These are phyloP conservation scores for Neurospora tetrasperma DNA, from an alignment of 495 filamentous ascomycete species.

Conservation along the genomic window DNA sequence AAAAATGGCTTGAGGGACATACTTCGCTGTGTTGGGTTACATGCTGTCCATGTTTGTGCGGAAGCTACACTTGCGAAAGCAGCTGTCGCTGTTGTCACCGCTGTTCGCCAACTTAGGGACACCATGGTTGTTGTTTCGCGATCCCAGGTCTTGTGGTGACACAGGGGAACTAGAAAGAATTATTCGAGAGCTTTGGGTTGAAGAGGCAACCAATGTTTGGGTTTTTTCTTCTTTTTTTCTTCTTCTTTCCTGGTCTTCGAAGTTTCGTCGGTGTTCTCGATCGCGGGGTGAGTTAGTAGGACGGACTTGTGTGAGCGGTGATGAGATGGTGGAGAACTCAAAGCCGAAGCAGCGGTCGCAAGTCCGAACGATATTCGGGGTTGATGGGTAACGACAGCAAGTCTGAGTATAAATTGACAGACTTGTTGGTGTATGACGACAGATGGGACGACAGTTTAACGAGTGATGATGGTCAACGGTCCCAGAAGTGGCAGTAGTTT, in stretches of 20 bases:
- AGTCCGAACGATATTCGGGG: background rate
- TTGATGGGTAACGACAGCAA: background rate
- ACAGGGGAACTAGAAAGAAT: background rate
- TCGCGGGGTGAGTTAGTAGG: background rate
- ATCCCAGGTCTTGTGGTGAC: background rate
- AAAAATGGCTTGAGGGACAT: slow-evolving; percentile 1
- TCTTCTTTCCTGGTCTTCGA: too few relatives aligned
- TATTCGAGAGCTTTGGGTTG: background rate
- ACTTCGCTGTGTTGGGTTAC: slow-evolving; percentile 22
- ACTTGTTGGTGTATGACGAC: background rate
- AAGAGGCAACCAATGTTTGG: background rate
- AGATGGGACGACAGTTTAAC: background rate
- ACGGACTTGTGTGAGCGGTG: background rate
- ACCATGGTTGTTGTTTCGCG: slow-evolving; percentile 5
- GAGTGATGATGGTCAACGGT: background rate
- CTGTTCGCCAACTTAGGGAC: slow-evolving; percentile 12
- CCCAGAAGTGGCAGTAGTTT: background rate
- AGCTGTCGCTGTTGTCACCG: slow-evolving; percentile 1
- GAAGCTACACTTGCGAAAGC: slow-evolving; percentile 3
- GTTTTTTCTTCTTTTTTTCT: background rate
- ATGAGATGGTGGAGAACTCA: background rate
- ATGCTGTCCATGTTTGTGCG: slow-evolving; percentile 25
- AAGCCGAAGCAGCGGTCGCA: background rate
- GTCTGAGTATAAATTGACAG: background rate
- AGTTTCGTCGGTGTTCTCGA: background rate